Evolutionary conservation across 2,329 filamentous ascomycete species (phyloP).

Genomic region (Fusarium continuum): DNA sequence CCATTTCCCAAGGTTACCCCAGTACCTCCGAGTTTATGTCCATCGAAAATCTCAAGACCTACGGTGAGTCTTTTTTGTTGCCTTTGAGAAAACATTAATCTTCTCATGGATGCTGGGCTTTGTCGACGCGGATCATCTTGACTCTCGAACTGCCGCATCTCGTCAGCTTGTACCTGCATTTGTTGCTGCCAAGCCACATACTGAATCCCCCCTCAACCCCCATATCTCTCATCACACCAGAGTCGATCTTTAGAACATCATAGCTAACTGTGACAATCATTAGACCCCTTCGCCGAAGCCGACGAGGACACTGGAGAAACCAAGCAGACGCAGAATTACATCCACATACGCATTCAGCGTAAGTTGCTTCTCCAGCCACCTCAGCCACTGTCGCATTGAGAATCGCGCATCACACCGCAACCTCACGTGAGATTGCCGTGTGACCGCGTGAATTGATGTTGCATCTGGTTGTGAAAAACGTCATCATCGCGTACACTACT

Average conservation of each 20-base stretch:
- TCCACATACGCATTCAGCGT: slow-evolving; percentile 99
- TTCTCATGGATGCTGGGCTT: not conserved
- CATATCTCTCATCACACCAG: not conserved
- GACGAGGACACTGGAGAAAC: slow-evolving; percentile 98
- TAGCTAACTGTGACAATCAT: slow-evolving; percentile 14
- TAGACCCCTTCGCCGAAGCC: slow-evolving; percentile 99
- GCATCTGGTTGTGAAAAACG: not conserved
- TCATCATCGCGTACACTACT: slow-evolving; percentile 4
- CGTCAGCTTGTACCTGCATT: slow-evolving; percentile 42
- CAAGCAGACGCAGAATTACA: slow-evolving; percentile 96
- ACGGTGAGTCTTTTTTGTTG: slow-evolving; percentile 69
- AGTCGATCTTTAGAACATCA: not conserved
- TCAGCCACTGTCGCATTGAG: slow-evolving; percentile 3
- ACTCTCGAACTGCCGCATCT: not conserved
- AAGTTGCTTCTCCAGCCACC: slow-evolving; percentile 51
- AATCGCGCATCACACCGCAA: slow-evolving; percentile 13
- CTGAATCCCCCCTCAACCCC: slow-evolving; percentile 25
- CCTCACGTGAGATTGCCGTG: slow-evolving; percentile 18
- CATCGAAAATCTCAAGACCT: slow-evolving; percentile 98
- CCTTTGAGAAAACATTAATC: too few relatives aligned
- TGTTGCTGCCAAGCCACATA: slow-evolving; percentile 30
- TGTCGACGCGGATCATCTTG: not conserved
- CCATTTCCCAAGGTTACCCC: slow-evolving; percentile 65
- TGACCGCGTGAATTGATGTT: not conserved
- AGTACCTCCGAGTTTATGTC: slow-evolving; percentile 90